A percentile compares a stretch with the other conserved stretches of the same genome.
phyloP scores from a whole-genome alignment of 768 basidiomycete species.

The Trametes cubensis region DNA sequence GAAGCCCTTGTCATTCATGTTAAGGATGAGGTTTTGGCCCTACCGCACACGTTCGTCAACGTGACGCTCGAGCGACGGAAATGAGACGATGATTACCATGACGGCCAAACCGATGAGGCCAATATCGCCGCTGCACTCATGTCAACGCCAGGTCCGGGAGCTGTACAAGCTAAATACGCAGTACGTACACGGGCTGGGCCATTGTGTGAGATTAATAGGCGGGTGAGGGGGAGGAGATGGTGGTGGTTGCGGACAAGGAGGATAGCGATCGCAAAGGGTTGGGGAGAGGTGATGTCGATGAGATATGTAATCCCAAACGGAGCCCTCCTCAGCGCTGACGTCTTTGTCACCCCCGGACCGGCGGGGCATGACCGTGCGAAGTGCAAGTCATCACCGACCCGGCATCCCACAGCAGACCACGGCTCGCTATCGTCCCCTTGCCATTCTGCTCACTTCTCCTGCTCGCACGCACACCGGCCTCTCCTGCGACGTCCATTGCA shows the following conservation, averaged over 20 bases:
- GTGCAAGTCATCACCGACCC: constrained; percentile 4
- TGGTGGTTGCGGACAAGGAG: constrained; percentile 31
- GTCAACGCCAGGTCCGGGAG: constrained; percentile 32
- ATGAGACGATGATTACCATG: constrained; percentile 63
- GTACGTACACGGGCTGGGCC: constrained; percentile 55
- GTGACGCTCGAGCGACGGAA: constrained; percentile 23
- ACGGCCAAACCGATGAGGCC: constrained; percentile 98
- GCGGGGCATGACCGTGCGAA: constrained; percentile 28
- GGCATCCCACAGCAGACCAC: constrained; percentile 1
- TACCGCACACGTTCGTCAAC: constrained; percentile 34
- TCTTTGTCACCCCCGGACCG: constrained; percentile 32
- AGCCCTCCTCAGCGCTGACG: constrained; percentile 20
- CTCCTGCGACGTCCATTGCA: not conserved
- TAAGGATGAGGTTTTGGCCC: constrained; percentile 97
- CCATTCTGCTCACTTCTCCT: not conserved
- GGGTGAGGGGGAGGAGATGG: constrained; percentile 36
- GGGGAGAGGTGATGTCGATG: constrained; percentile 34
- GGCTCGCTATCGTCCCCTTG: not conserved
- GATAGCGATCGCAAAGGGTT: constrained; percentile 17
- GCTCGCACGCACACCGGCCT: not conserved
- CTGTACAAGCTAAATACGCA: constrained; percentile 6
- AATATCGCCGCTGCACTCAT: constrained; percentile 79
- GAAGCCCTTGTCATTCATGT: constrained; percentile 99
- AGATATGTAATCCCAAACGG: constrained; percentile 28
- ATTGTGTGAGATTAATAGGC: constrained; percentile 38